A percentile compares a stretch with the other conserved stretches of the same genome.
Conservation (phyloP, 176 grass and related monocot genomes). For the Lolium rigidum region DNA sequence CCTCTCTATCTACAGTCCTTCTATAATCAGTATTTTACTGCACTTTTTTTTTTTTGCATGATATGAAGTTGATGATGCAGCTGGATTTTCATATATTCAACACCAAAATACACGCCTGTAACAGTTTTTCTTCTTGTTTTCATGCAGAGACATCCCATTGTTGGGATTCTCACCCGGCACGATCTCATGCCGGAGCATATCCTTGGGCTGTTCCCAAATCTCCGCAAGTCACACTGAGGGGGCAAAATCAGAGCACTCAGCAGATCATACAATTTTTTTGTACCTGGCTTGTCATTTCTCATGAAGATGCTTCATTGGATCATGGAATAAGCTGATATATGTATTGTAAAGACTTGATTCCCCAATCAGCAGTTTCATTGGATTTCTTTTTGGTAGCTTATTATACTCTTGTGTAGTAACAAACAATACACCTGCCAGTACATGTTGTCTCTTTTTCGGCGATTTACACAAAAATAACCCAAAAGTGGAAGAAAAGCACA, state of each 20-base stretch:
- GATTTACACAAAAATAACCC: too few relatives aligned
- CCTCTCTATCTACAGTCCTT: conserved; percentile 17
- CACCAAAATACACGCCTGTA: neutral
- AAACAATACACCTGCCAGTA: neutral
- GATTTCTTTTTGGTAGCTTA: conserved; percentile 15
- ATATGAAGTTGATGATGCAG: neutral
- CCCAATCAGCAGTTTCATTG: neutral
- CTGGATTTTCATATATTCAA: neutral
- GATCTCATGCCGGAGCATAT: conserved; percentile 95
- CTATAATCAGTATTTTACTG: neutral
- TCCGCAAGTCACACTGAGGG: conserved; percentile 55
- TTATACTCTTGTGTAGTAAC: neutral
- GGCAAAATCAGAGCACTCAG: conserved; percentile 12
- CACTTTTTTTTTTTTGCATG: neutral
- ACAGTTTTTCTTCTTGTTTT: conserved; percentile 34
- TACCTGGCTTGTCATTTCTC: neutral
- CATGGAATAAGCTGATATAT: conserved; percentile 11
- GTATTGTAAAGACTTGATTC: conserved; percentile 21
- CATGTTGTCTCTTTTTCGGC: neutral
- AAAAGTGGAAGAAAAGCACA: too few relatives aligned
- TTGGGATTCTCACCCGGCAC: conserved; percentile 91
- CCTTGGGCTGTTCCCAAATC: conserved; percentile 74
- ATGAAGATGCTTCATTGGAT: neutral
- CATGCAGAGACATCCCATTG: conserved; percentile 88
- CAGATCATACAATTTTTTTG: conserved; percentile 8